Evolutionary conservation across 1,284 basidiomycete species (phyloP).

Genomic region (Cryptococcus sp.): DNA sequence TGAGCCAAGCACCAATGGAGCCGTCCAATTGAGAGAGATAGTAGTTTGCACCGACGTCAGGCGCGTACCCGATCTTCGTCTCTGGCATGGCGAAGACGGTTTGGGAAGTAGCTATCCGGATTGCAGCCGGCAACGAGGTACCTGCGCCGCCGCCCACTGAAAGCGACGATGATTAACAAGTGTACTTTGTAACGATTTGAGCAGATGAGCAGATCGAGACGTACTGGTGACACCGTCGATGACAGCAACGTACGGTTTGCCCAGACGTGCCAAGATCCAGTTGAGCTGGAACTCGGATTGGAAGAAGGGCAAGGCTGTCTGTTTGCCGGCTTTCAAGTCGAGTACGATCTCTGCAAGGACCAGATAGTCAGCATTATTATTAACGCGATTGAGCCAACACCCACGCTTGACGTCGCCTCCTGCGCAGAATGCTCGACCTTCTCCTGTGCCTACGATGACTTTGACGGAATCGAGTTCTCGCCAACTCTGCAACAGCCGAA

Average conservation of each 20-base stretch:
- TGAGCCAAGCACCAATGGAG: conserved; percentile 87
- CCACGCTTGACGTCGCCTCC: conserved; percentile 78
- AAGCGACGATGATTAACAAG: background rate
- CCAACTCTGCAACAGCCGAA: conserved; percentile 68
- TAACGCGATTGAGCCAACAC: background rate
- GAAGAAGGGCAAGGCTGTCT: conserved; percentile 80
- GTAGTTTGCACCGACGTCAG: conserved; percentile 80
- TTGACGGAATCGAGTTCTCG: conserved; percentile 69
- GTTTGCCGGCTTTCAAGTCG: conserved; percentile 36
- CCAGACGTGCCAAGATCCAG: conserved; percentile 74
- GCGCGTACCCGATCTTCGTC: conserved; percentile 72
- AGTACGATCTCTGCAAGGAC: conserved; percentile 31
- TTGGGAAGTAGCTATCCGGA: conserved; percentile 91
- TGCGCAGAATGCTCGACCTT: conserved; percentile 84
- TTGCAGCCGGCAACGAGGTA: conserved; percentile 80
- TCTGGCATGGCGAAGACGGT: conserved; percentile 97
- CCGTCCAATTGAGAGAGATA: conserved; percentile 91
- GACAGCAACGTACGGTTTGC: conserved; percentile 84
- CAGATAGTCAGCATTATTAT: conserved; percentile 1
- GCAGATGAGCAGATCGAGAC: conserved; percentile 51
- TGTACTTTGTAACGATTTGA: background rate
- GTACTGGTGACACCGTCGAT: conserved; percentile 89
- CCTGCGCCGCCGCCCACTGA: conserved; percentile 96
- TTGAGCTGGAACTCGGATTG: conserved; percentile 91
- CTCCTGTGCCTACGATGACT: conserved; percentile 75